A percentile compares a stretch with the other conserved stretches of the same genome.
phyloP scores from a whole-genome alignment of 2,329 filamentous ascomycete species.

The Aspergillus eucalypticola region DNA sequence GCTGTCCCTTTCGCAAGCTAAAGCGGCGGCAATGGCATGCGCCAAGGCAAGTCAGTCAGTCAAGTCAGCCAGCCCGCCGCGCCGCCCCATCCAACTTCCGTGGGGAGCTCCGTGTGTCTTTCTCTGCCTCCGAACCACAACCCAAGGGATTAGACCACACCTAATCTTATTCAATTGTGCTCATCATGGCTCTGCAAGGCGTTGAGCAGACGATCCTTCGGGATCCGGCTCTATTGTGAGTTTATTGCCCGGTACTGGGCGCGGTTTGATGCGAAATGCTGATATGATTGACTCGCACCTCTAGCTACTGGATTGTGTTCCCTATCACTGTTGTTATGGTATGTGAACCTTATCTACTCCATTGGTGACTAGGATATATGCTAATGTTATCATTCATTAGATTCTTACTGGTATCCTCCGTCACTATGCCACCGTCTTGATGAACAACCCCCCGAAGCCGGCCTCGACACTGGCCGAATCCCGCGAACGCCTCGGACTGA shows the following conservation, averaged over 20 bases:
- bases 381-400: constrained; percentile 42
- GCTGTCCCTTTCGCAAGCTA: constrained; percentile 36
- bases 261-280: constrained; percentile 1
- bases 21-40: constrained; percentile 21
- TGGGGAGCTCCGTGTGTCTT: constrained; percentile 16
- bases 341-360: constrained; percentile 20
- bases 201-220: constrained; percentile 93
- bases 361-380: background rate
- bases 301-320: constrained; percentile 97
- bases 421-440: constrained; percentile 92
- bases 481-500: constrained; percentile 81
- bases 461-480: constrained; percentile 60
- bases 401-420: constrained; percentile 92
- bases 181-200: constrained; percentile 72
- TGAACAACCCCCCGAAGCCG: constrained; percentile 80
- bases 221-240: constrained; percentile 97
- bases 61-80: background rate
- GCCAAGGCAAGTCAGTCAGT: constrained; percentile 9
- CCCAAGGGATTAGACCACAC: background rate
- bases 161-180: constrained; percentile 8
- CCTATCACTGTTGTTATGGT: constrained; percentile 98
- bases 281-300: background rate
- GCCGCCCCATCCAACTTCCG: constrained; percentile 14
- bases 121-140: constrained; percentile 9
- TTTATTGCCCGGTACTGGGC: constrained; percentile 16